Evolutionary conservation across 257 asterid genomes (phyloP).

Genomic region (Datura wrightii): DNA sequence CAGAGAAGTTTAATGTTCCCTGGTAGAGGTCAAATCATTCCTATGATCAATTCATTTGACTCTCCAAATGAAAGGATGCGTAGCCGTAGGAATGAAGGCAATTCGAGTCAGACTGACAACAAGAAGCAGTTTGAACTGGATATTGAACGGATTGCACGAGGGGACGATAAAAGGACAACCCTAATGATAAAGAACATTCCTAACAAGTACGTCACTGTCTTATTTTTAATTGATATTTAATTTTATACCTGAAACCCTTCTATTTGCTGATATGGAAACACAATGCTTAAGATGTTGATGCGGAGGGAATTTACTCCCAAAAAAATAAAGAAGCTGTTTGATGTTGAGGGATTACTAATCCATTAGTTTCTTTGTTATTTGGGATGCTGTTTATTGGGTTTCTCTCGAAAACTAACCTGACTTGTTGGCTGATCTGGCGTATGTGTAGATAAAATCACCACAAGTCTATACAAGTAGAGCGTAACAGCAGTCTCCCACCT

Average conservation of each 20-base stretch:
- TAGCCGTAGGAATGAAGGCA: conserved; percentile 78
- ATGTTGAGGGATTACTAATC: conserved; percentile 6
- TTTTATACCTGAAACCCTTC: conserved; percentile 13
- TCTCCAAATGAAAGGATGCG: conserved; percentile 91
- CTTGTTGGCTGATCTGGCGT: neutral
- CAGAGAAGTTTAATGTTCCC: conserved; percentile 91
- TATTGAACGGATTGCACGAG: conserved; percentile 79
- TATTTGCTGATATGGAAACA: conserved; percentile 3
- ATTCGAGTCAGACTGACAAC: conserved; percentile 72
- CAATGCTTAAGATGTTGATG: conserved; percentile 20
- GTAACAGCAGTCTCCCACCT: conserved; percentile 14
- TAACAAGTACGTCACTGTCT: conserved; percentile 76
- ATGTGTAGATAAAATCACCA: conserved; percentile 22
- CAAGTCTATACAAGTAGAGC: neutral
- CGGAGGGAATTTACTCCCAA: neutral
- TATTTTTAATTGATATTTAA: neutral
- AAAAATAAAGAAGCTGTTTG: neutral
- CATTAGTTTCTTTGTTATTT: conserved; percentile 2
- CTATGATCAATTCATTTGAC: conserved; percentile 82
- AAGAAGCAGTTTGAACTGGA: conserved; percentile 99
- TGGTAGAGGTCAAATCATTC: conserved; percentile 86
- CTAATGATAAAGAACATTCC: conserved; percentile 99
- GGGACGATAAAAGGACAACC: conserved; percentile 97
- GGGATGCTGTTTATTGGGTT: conserved; percentile 17
- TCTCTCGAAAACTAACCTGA: conserved; percentile 11